Base-by-base conservation (phyloP, 306 rosid species). In the Fragaria iinumae region DNA sequence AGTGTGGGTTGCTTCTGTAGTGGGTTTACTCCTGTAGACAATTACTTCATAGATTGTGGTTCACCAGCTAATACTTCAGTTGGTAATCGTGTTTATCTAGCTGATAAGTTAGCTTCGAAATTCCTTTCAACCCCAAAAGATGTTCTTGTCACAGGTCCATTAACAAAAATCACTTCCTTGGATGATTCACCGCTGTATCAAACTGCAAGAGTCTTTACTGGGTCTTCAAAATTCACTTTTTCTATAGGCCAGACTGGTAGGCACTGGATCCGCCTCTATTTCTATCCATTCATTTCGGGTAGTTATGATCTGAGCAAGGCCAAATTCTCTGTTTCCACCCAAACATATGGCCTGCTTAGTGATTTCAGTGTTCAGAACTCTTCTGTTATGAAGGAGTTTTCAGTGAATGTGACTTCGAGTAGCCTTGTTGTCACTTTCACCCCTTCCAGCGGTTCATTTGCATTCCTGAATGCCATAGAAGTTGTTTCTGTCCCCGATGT, bases 211-310 rank as follows among this genome's bases (percentile, higher is more conserved):
- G 56, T 93, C 73, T 91, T 93, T 69, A 84, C 76, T 43, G 90
- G 78, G 76, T 47, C 90, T 59, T 89, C 98, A 32, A 84, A 87
- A 71, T 93, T 86, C 87, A 84, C 87, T 27, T 93, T 93, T 45
- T 32, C 92, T 16, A 87, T 91, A 39, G 36, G 60, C 21, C 86
- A 81, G 66, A 32, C 69, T 34, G 98, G 97, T 18, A 89, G 98
- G 69, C 96, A 91, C 80, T 93, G 97, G 98, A 91, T 93, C 89
- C 97, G 97, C 69, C 90, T 93, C 49, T 91, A 93, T 82, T 88
- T 93, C 87, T 91, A 75, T 53, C 93, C 97, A 1, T 91, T 91
- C 67, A 76, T 55, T 2, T 82, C 76, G 50, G 66, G 76, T 47
- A 66, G 57, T 14, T 87, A 81, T 82, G 76, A 88, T 79, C 23